A percentile compares a stretch with the other conserved stretches of the same genome.
Conservation (phyloP, 108 stramenopile species). For the Parmales sp. region DNA sequence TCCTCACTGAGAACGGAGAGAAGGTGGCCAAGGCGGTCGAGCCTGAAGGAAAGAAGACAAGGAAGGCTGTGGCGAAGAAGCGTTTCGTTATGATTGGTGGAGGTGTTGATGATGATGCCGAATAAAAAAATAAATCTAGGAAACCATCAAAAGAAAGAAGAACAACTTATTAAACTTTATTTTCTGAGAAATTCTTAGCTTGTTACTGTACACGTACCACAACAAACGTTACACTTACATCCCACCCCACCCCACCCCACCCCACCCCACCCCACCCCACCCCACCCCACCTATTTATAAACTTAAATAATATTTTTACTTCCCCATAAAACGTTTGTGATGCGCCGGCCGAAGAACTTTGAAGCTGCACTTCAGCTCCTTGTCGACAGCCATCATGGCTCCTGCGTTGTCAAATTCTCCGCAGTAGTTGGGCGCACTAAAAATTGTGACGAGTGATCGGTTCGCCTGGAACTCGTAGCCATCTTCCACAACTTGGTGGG, state of each 20-base stretch:
- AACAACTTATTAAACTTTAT: no score
- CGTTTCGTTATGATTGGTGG: conserved; percentile 75
- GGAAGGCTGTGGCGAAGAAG: conserved; percentile 63
- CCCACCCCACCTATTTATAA: no score
- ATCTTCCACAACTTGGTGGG: conserved; percentile 58
- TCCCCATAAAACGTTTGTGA: conserved; percentile 2
- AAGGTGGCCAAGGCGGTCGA: conserved; percentile 51
- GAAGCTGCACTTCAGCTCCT: conserved; percentile 93
- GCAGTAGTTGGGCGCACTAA: conserved; percentile 96
- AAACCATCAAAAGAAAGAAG: no score
- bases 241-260: not conserved
- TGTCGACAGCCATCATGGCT: conserved; percentile 95
- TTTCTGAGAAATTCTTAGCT: no score
- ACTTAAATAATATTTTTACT: no score
- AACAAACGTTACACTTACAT: no score
- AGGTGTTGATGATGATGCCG: no score
- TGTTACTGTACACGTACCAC: no score
- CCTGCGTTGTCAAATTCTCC: conserved; percentile 97
- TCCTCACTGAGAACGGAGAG: conserved; percentile 62
- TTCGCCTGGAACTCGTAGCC: conserved; percentile 14
- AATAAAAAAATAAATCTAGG: no score
- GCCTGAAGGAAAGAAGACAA: conserved; percentile 52
- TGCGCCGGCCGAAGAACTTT: conserved; percentile 73
- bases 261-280: not conserved
- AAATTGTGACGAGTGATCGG: conserved; percentile 80